phyloP scores from a whole-genome alignment of 768 basidiomycete species.

The Xerocomellus chrysenteron region DNA sequence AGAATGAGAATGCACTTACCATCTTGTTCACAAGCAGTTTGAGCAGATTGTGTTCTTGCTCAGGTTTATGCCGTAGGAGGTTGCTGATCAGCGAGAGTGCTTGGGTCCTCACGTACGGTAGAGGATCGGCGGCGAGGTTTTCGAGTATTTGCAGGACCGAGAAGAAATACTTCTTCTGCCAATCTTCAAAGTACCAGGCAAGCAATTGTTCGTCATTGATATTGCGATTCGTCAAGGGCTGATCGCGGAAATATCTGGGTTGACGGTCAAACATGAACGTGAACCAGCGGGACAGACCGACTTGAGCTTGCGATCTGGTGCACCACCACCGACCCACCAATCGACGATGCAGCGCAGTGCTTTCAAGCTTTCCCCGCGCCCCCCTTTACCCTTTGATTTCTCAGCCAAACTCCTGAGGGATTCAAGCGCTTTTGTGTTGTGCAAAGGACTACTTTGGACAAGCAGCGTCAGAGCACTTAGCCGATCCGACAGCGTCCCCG shows the following conservation, averaged over 20 bases:
- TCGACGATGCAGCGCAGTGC: constrained; percentile 90
- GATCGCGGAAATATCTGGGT: constrained; percentile 85
- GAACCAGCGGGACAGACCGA: constrained; percentile 36
- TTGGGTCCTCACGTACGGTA: constrained; percentile 87
- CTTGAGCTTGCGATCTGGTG: constrained; percentile 83
- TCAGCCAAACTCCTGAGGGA: constrained; percentile 74
- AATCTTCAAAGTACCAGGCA: constrained; percentile 93
- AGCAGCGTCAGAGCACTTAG: constrained; percentile 88
- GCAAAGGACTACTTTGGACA: constrained; percentile 84
- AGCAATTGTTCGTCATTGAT: constrained; percentile 73
- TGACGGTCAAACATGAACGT: neutral
- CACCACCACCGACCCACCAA: constrained; percentile 98
- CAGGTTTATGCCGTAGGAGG: constrained; percentile 85
- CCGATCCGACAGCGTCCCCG: constrained; percentile 89
- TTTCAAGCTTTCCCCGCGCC: constrained; percentile 89
- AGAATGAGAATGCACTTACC: constrained; percentile 40
- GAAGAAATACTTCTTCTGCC: constrained; percentile 97
- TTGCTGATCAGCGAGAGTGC: constrained; percentile 73
- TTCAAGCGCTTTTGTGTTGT: constrained; percentile 81
- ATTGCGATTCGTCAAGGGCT: constrained; percentile 62
- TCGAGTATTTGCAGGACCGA: constrained; percentile 87
- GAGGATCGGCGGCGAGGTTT: constrained; percentile 78
- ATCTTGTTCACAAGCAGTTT: constrained; percentile 93
- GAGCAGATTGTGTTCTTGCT: constrained; percentile 96
- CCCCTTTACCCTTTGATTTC: constrained; percentile 76